Base-by-base conservation (phyloP, 2,329 filamentous ascomycete genomes). In the Fusarium setosum region DNA sequence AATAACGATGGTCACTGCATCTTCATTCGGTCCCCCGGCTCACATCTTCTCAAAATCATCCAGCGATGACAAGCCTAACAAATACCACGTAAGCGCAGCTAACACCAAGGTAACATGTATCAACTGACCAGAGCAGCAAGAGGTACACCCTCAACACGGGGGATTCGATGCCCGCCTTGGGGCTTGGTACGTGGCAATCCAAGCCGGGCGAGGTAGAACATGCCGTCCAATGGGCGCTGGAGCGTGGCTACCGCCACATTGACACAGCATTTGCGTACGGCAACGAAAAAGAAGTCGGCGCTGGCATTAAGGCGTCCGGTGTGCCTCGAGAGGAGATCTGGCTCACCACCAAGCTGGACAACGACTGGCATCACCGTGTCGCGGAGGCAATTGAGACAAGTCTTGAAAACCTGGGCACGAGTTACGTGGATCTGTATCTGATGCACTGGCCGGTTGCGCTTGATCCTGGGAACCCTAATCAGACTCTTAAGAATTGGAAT, bases 281-380 rank as follows among this genome's bases (percentile, higher is more conserved):
- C 23, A 83, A 82, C 23, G 80, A 82, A 52, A 71, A 73, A 4
- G 78, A 77, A 53, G 77, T 81, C 18, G 80, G 78, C 11, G 69
- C 70, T 35, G 80, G 77, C 8, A 78, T 82, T 47, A 59, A 40
- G 15, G 56, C 56, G 9, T 60, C 74, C 6, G 74, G 77, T 20
- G 67, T 80, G 12, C 73, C 73, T 13, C 75, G 77, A 20, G 74
- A 64, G 7, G 73, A 80, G 10, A 72, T 82, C 45, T 77, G 82
- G 73, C 75, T 86, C 26, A 88, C 86, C 12, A 83, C 82, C 59
- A 89, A 89, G 77, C 78, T 88, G 85, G 87, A 87, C 75, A 85
- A 83, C 37, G 83, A 86, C 65, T 75, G 76, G 29, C 77, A 79
- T 2, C 73, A 81, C 26, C 75, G 83, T 60, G 79, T 86, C 20